Base-by-base conservation (phyloP, 805 yeast species). In the Yamadazyma takamatsuzukensis region DNA sequence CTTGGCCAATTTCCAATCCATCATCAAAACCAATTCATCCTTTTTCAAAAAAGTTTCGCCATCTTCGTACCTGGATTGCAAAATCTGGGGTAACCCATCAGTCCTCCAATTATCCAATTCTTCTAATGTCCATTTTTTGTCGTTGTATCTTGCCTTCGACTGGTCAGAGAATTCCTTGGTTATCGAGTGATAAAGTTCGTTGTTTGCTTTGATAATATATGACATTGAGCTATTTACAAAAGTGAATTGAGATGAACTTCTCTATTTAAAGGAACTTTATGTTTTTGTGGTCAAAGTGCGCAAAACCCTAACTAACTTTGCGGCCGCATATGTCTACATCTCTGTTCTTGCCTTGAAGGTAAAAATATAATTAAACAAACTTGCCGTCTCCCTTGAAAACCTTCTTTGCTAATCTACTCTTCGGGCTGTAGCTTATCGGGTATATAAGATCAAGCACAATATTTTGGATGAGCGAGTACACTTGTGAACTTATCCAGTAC, bases 401-500 rank as follows among this genome's bases (percentile, higher is more conserved):
- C 25, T 12, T 15, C 9, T 27, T 27, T 22, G 46, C 48, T 17
- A 62, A 40, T 43, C 70, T 50, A 21, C 34, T 47, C 37, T 65
- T 65, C 4, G 80, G 78, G 2, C 73, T 59, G 45, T 61, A 69
- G 29, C 64, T 56, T 15, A 80, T 61, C 1, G 95, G 95, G 51
- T 82, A 59, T 21, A 68, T 56, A 45, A 65, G 61, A 49, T 89
- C 93, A 49, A 90, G 59, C 12, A 83, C 39, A 10, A 82, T 54
- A 53, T 89, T 90, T 48, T 90, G 97, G 0, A 74, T 40, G 38
- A 85, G 59, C 2, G 97, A 88, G 51, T 70, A 89, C 4, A 71
- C 45, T 51, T 87, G 89, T 0, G 96, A 87, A 28, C 90, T 78
- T 18, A 86, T 70, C 98, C 97, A 90, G 59, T 89, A 90, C n/a